These are phyloP conservation scores for Solanum etuberosum DNA, from an alignment of 257 asterid genomes.

Conservation along the genomic window DNA sequence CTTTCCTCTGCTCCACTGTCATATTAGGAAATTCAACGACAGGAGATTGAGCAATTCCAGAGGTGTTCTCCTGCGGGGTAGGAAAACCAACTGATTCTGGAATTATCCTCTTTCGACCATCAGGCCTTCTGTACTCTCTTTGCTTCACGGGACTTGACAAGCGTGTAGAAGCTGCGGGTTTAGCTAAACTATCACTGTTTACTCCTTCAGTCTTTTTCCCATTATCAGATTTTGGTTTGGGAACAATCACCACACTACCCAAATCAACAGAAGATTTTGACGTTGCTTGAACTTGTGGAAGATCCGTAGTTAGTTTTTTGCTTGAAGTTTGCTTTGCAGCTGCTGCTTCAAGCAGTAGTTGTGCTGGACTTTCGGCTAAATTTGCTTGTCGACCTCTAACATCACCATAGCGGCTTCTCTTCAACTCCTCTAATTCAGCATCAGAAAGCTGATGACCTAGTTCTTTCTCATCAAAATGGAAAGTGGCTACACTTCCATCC, in stretches of 20 bases:
- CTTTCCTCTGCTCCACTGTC: conserved; percentile 31
- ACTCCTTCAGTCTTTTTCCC: conserved; percentile 43
- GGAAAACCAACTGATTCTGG: conserved; percentile 95
- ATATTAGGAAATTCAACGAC: conserved; percentile 33
- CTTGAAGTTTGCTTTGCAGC: conserved; percentile 45
- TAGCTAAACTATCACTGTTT: conserved; percentile 33
- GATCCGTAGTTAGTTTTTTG: conserved; percentile 27
- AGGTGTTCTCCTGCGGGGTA: conserved; percentile 34
- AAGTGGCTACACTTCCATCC: conserved; percentile 90
- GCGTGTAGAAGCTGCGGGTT: conserved; percentile 31
- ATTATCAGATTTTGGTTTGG: conserved; percentile 28
- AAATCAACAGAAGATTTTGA: conserved; percentile 33
- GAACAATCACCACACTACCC: conserved; percentile 21
- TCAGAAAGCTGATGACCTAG: conserved; percentile 68
- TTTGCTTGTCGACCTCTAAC: conserved; percentile 73
- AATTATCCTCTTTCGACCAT: conserved; percentile 97
- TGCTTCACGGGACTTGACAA: conserved; percentile 86
- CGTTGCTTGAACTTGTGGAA: conserved; percentile 30
- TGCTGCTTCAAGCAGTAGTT: conserved; percentile 82
- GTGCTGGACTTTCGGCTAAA: conserved; percentile 91
- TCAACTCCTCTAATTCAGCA: conserved; percentile 75
- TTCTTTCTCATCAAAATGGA: conserved; percentile 69
- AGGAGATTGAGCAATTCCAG: conserved; percentile 35
- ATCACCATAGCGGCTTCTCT: conserved; percentile 80
- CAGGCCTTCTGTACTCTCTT: conserved; percentile 87